These are phyloP conservation scores for Dendrobium catenatum DNA, from an alignment of 106 monocot species.

Conservation along the genomic window DNA sequence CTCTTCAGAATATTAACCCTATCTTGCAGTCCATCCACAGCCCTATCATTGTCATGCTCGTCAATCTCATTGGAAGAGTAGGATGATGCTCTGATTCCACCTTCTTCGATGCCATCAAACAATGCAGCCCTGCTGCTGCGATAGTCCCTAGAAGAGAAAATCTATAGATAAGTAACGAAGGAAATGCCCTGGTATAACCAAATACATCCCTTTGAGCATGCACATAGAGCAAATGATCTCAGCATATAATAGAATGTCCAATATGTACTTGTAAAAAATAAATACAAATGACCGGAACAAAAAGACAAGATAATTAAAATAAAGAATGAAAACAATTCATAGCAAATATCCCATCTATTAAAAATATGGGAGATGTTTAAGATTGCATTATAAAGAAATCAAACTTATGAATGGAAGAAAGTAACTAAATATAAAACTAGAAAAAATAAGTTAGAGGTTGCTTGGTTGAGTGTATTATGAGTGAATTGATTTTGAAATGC, in stretches of 20 bases:
- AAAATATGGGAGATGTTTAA: not conserved
- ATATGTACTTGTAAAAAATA: not conserved
- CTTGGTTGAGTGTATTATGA: no score
- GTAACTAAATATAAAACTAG: no score
- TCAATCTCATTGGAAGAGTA: constrained; percentile 43
- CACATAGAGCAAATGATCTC: not conserved
- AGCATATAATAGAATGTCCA: not conserved
- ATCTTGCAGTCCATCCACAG: constrained; percentile 47
- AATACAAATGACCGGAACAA: not conserved
- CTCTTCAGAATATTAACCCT: constrained; percentile 52
- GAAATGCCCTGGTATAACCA: not conserved
- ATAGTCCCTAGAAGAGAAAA: constrained; percentile 27
- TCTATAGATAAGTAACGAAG: not conserved
- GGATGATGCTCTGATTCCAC: constrained; percentile 34
- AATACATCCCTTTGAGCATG: not conserved
- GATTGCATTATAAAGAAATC: not conserved
- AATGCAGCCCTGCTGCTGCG: constrained; percentile 39
- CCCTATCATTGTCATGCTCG: constrained; percentile 44
- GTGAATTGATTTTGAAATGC: no score
- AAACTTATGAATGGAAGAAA: not conserved
- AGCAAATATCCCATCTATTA: not conserved
- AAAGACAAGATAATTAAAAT: not conserved
- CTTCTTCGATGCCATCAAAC: constrained; percentile 60
- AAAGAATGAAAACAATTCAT: not conserved
- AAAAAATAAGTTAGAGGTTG: no score